Evolutionary conservation across 768 basidiomycete genomes (phyloP).

Genomic region (Termitomyces sp.): DNA sequence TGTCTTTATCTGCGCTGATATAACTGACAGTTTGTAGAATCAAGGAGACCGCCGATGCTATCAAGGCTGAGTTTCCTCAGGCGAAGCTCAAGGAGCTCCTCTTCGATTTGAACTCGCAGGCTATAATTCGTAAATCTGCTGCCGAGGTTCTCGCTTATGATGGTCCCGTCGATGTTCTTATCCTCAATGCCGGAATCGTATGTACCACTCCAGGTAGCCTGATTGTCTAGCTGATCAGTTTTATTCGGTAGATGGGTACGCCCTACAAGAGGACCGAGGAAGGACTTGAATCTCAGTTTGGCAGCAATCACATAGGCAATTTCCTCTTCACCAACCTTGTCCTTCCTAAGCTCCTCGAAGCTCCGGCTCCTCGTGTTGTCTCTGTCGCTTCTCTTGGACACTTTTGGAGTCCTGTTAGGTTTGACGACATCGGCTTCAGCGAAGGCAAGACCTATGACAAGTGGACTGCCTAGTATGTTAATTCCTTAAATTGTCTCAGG

Average conservation of each 20-base stretch:
- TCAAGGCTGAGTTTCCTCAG: conserved; percentile 5
- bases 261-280: conserved; percentile 15
- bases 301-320: conserved; percentile 18
- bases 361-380: conserved; percentile 5
- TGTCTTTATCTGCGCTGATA: not conserved
- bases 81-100: conserved; percentile 6
- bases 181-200: conserved; percentile 18
- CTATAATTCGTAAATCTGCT: conserved; percentile 11
- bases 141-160: conserved; percentile 13
- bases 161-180: conserved; percentile 14
- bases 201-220: not conserved
- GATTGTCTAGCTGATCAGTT: not conserved
- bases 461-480: conserved; percentile 9
- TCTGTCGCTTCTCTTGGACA: conserved; percentile 6
- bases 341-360: conserved; percentile 6
- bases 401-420: conserved; percentile 5
- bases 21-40: not conserved
- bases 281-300: conserved; percentile 18
- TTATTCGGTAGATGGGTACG: conserved; percentile 11
- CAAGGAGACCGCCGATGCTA: conserved; percentile 4
- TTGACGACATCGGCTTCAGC: conserved; percentile 5
- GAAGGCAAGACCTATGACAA: conserved; percentile 8
- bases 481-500: not conserved
- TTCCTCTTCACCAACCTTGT: conserved; percentile 18
- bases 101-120: conserved; percentile 13